A percentile compares a stretch with the other conserved stretches of the same genome.
These are phyloP conservation scores for Rheum nobile DNA, from an alignment of 148 eudicot genomes.

Conservation along the genomic window DNA sequence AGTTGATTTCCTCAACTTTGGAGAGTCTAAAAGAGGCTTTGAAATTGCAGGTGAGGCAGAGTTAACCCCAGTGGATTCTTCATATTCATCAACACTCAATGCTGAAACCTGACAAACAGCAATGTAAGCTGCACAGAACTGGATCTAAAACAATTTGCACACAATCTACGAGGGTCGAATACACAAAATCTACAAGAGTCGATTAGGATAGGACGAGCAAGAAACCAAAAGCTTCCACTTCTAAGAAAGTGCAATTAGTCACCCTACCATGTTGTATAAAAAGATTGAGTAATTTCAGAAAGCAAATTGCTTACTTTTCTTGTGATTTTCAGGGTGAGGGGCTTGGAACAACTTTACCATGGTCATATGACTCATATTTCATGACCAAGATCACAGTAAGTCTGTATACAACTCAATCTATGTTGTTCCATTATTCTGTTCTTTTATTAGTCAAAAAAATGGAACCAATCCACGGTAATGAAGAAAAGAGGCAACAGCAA, in stretches of 20 bases:
- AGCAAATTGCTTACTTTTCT: neutral
- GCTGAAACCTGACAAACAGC: constrained; percentile 31
- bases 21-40: constrained; percentile 32
- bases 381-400: neutral
- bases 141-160: constrained; percentile 6
- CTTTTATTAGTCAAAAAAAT: neutral
- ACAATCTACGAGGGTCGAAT: neutral
- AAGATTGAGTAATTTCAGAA: neutral
- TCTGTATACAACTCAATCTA: neutral
- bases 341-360: neutral
- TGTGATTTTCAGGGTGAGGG: neutral
- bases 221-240: constrained; percentile 5
- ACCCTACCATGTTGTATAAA: neutral
- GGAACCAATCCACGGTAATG: neutral
- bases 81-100: constrained; percentile 61
- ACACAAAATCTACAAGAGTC: neutral
- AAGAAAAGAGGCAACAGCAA: neutral
- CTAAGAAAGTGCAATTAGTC: neutral
- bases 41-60: constrained; percentile 32
- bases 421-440: neutral
- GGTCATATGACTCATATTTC: neutral
- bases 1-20: constrained; percentile 28
- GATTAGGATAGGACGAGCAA: constrained; percentile 3
- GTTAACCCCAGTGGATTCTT: constrained; percentile 46
- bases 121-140: constrained; percentile 7